Evolutionary conservation across 495 filamentous ascomycete genomes (phyloP).

Genomic region (Penicillium simplicissimum): DNA sequence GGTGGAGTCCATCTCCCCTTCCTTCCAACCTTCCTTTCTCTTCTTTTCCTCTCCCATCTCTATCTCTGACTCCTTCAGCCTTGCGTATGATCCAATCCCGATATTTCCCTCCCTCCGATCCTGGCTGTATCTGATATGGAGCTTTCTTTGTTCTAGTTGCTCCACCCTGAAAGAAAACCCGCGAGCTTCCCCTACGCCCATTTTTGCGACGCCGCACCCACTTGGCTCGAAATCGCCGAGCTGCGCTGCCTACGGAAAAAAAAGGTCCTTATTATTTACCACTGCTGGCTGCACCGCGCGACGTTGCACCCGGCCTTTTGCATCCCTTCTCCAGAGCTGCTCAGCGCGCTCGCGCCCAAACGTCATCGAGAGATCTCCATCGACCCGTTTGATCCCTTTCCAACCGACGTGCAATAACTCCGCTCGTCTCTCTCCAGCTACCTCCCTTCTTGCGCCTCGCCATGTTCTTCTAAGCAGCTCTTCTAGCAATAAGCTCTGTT

Average conservation of each 20-base stretch:
- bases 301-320: conserved; percentile 1
- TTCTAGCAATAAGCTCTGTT: conserved; percentile 12
- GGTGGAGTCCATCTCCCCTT: background rate
- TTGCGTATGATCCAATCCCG: background rate
- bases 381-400: background rate
- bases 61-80: background rate
- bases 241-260: background rate
- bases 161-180: conserved; percentile 16
- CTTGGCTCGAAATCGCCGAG: background rate
- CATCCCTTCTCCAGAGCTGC: background rate
- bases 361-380: background rate
- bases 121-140: conserved; percentile 25
- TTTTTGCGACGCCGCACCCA: conserved; percentile 15
- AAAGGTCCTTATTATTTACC: background rate
- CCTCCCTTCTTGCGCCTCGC: conserved; percentile 8
- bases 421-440: background rate
- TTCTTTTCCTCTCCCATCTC: background rate
- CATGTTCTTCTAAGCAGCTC: conserved; percentile 24
- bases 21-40: background rate
- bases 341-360: background rate
- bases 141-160: conserved; percentile 27
- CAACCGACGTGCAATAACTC: background rate
- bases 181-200: conserved; percentile 7
- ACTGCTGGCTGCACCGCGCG: background rate
- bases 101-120: conserved; percentile 16